phyloP scores from a whole-genome alignment of 169 alveolate genomes.

The Eimeria tenella region DNA sequence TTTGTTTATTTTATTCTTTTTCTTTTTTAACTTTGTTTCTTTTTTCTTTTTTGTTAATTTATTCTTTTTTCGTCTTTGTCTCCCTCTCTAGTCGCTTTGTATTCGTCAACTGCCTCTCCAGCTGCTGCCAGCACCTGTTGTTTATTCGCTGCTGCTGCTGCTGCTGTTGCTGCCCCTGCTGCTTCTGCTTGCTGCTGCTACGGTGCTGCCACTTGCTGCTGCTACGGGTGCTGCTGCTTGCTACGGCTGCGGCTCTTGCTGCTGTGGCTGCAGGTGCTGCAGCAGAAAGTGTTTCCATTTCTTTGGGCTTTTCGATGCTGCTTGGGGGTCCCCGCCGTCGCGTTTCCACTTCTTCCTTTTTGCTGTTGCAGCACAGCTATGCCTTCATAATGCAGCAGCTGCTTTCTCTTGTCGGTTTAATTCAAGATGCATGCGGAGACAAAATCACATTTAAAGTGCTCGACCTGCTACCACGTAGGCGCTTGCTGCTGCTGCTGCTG shows the following conservation, averaged over 20 bases:
- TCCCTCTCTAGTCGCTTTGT: too few relatives aligned
- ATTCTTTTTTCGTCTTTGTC: background rate
- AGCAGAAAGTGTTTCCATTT: background rate
- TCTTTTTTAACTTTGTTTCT: background rate
- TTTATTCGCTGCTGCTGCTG: too few relatives aligned
- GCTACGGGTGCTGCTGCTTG: background rate
- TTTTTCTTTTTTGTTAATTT: background rate
- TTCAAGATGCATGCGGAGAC: background rate
- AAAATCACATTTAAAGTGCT: background rate
- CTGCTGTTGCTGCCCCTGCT: too few relatives aligned
- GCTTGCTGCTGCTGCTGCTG: background rate
- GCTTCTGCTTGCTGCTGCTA: too few relatives aligned
- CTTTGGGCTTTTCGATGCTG: background rate
- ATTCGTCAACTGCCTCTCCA: too few relatives aligned
- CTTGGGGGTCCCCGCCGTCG: background rate
- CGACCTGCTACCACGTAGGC: background rate
- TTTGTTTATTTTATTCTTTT: too few relatives aligned
- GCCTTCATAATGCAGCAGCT: background rate
- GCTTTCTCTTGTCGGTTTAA: background rate
- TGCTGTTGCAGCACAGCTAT: background rate
- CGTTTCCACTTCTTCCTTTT: background rate
- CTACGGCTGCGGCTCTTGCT: background rate
- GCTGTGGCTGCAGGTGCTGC: background rate
- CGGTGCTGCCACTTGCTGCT: background rate
- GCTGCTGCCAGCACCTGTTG: too few relatives aligned